phyloP scores from a whole-genome alignment of 202 grass and related monocot species.

The Eragrostis tef region DNA sequence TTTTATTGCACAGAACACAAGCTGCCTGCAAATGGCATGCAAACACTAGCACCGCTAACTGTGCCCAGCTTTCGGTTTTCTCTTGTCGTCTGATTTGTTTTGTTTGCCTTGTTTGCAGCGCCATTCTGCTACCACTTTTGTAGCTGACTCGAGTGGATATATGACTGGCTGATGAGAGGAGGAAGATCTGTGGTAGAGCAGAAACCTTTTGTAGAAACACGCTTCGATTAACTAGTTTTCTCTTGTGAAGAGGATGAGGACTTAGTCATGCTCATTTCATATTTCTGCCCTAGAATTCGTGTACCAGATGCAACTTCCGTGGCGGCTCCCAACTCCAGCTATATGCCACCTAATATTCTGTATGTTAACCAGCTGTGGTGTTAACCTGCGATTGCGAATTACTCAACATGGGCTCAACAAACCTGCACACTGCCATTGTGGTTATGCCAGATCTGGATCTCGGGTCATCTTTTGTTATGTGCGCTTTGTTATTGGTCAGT shows the following conservation, averaged over 20 bases:
- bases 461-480: not conserved
- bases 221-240: not conserved
- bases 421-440: constrained; percentile 17
- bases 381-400: not conserved
- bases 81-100: constrained; percentile 14
- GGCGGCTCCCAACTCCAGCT: constrained; percentile 22
- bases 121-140: not conserved
- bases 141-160: constrained; percentile 15
- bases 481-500: not conserved
- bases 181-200: constrained; percentile 25
- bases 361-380: not conserved
- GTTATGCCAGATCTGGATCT: constrained; percentile 4
- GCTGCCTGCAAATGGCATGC: not conserved
- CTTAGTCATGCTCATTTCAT: not conserved
- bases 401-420: not conserved
- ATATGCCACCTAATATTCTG: constrained; percentile 16
- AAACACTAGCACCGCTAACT: not conserved
- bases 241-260: not conserved
- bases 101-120: constrained; percentile 37
- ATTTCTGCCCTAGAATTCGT: constrained; percentile 8
- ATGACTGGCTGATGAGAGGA: constrained; percentile 34
- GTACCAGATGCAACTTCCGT: constrained; percentile 3
- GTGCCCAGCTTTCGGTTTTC: not conserved
- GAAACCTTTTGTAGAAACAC: not conserved
- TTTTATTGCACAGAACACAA: not conserved